Conservation (phyloP, 139 green algal species). For the Ettlia oleoabundans region DNA sequence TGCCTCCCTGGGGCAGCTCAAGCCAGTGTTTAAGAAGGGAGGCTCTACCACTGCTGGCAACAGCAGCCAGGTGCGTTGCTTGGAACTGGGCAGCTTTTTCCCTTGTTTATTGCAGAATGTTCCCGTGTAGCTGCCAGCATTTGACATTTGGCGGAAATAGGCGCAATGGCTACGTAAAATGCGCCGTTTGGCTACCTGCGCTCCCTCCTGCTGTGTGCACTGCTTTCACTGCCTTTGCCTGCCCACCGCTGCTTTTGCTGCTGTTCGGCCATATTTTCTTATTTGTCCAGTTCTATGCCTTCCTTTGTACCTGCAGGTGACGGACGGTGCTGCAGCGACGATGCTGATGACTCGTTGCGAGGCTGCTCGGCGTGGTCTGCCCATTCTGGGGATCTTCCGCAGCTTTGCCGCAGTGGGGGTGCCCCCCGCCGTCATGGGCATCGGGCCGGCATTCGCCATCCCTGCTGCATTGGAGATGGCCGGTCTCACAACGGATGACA, state of each 20-base stretch:
- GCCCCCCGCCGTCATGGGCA: constrained; percentile 96
- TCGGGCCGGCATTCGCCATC: constrained; percentile 96
- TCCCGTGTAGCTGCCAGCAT: too few relatives aligned
- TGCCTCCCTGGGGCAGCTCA: constrained; percentile 74
- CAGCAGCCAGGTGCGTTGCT: constrained; percentile 77
- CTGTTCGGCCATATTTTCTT: background rate
- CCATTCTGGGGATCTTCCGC: constrained; percentile 93
- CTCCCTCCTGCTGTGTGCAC: background rate
- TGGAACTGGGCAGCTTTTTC: too few relatives aligned
- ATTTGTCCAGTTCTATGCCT: background rate
- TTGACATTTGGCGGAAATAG: too few relatives aligned
- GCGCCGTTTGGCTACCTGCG: too few relatives aligned
- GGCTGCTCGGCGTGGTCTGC: constrained; percentile 81
- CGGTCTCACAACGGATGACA: constrained; percentile 87
- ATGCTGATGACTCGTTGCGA: constrained; percentile 95
- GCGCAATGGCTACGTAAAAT: too few relatives aligned
- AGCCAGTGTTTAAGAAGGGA: constrained; percentile 92
- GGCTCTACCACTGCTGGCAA: constrained; percentile 96
- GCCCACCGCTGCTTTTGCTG: too few relatives aligned
- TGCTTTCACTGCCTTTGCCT: too few relatives aligned
- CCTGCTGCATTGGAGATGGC: constrained; percentile 85
- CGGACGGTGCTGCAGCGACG: constrained; percentile 90
- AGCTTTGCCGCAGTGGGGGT: constrained; percentile 91
- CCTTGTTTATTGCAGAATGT: too few relatives aligned
- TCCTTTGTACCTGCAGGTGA: constrained; percentile 73